Evolutionary conservation across 2,329 filamentous ascomycete genomes (phyloP).

Genomic region (Stachybotrys chartarum): DNA sequence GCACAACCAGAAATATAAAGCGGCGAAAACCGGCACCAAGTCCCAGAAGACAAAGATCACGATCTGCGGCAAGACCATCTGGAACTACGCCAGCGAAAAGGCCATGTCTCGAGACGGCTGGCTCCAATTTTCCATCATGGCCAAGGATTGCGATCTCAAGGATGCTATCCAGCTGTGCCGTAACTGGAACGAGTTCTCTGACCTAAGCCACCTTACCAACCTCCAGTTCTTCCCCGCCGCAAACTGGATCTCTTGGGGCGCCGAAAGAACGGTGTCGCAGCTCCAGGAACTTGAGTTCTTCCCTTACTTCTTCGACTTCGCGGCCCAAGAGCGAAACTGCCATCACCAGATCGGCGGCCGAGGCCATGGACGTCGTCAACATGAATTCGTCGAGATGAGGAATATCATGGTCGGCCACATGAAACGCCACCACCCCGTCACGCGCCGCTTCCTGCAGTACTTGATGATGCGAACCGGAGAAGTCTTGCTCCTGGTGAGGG

Average conservation of each 20-base stretch:
- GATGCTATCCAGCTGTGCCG: slow-evolving; percentile 19
- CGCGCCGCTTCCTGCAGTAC: slow-evolving; percentile 19
- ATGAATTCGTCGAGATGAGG: slow-evolving; percentile 17
- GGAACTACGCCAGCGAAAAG: slow-evolving; percentile 19
- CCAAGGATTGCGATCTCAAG: slow-evolving; percentile 19
- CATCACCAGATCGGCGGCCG: slow-evolving; percentile 12
- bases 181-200: slow-evolving; percentile 20
- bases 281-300: slow-evolving; percentile 18
- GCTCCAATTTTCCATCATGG: slow-evolving; percentile 21
- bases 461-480: slow-evolving; percentile 17
- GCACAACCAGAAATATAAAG: neutral
- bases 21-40: slow-evolving; percentile 1
- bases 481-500: slow-evolving; percentile 16
- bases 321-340: slow-evolving; percentile 9
- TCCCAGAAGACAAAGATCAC: slow-evolving; percentile 12
- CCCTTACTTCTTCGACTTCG: slow-evolving; percentile 18
- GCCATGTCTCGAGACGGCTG: slow-evolving; percentile 22
- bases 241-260: slow-evolving; percentile 16
- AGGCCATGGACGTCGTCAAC: slow-evolving; percentile 11
- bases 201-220: slow-evolving; percentile 14
- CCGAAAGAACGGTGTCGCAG: slow-evolving; percentile 13
- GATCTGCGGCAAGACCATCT: slow-evolving; percentile 18
- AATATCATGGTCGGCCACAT: slow-evolving; percentile 19
- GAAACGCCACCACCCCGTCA: slow-evolving; percentile 19
- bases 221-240: slow-evolving; percentile 20